Base-by-base conservation (phyloP, 257 asterid species). In the Capsicum baccatum region DNA sequence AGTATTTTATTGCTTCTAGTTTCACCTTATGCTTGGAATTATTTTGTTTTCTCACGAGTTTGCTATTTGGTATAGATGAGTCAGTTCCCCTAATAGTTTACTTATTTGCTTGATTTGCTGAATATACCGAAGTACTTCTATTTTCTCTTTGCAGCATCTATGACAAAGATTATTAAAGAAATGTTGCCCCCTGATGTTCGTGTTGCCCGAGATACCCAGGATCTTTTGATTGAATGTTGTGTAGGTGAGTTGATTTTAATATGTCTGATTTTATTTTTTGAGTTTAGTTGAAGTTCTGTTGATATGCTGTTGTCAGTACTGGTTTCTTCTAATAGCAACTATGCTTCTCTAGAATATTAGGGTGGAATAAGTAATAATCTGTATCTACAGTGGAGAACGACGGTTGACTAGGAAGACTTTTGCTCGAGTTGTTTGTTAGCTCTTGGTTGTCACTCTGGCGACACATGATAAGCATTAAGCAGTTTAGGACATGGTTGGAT, bases 141-240 rank as follows among this genome's bases (percentile, higher is more conserved):
- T 56, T 64, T 47, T 73, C 68, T 80, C 48, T 62, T 63, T 54
- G 15, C 89, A 90, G 92, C 92, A 58, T 85, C 92, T 39, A 90
- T 90, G 92, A 90, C 92, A 59, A 90, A 90, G 83, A 90, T 90
- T 58, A 90, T 90, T 67, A 90, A 90, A 86, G 92, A 96, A 93
- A 94, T 96, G 99, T 90, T 96, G 69, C 99, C 99, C 44, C 97
- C 98, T 21, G 99, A 96, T 91, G 99, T 96, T 57, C 99, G 99
- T 71, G 98, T 96, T 71, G 99, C 99, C 42, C 88, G 99, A 89
- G 99, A 96, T 88, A 88, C 98, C 39, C 99, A 96, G 86, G 99
- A 96, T 92, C 99, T 96, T 87, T 71, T 96, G 87, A 94, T 96
- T 63, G 98, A 96, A 87, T 96, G 99, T 79, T 96, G 99, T 85